Conservation (phyloP, 371 early-diverging fungal species). For the Entomophthora muscae region DNA sequence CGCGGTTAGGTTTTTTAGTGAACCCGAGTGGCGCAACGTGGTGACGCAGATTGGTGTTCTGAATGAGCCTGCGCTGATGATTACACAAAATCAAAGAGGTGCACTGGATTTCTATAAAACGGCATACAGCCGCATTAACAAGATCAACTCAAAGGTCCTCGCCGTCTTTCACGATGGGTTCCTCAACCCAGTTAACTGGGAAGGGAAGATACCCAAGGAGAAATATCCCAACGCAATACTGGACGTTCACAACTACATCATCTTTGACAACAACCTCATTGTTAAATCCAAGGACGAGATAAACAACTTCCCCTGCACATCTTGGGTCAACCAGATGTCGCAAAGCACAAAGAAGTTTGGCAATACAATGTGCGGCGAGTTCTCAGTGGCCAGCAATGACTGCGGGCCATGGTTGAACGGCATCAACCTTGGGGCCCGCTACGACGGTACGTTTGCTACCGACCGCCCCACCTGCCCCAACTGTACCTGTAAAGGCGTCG, state of each 20-base stretch:
- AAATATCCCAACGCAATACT: slow-evolving; percentile 11
- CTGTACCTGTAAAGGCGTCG: slow-evolving; percentile 28
- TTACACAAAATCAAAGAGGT: neutral
- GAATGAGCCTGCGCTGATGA: slow-evolving; percentile 16
- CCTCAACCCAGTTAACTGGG: slow-evolving; percentile 14
- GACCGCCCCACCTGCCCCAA: slow-evolving; percentile 16
- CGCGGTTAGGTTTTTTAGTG: too few species aligned
- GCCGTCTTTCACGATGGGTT: slow-evolving; percentile 18
- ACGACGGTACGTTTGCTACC: slow-evolving; percentile 31
- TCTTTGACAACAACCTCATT: too few species aligned
- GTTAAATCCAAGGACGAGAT: too few species aligned
- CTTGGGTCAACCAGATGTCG: neutral
- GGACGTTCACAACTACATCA: slow-evolving; percentile 2
- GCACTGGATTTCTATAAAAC: slow-evolving; percentile 14
- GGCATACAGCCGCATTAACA: slow-evolving; percentile 7
- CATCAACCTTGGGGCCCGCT: slow-evolving; percentile 38
- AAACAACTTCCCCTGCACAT: neutral
- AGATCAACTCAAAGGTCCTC: slow-evolving; percentile 10
- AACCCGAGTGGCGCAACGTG: too few species aligned
- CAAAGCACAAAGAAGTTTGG: too few species aligned
- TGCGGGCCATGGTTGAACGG: slow-evolving; percentile 58
- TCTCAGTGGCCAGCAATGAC: slow-evolving; percentile 51
- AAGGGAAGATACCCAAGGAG: slow-evolving; percentile 10
- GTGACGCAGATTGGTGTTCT: slow-evolving; percentile 12
- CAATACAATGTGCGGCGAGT: slow-evolving; percentile 63